Percentiles rank a stretch among this genome's conserved stretches.
phyloP scores from a whole-genome alignment of 257 asterid species.

The Thymus mandschuricus region DNA sequence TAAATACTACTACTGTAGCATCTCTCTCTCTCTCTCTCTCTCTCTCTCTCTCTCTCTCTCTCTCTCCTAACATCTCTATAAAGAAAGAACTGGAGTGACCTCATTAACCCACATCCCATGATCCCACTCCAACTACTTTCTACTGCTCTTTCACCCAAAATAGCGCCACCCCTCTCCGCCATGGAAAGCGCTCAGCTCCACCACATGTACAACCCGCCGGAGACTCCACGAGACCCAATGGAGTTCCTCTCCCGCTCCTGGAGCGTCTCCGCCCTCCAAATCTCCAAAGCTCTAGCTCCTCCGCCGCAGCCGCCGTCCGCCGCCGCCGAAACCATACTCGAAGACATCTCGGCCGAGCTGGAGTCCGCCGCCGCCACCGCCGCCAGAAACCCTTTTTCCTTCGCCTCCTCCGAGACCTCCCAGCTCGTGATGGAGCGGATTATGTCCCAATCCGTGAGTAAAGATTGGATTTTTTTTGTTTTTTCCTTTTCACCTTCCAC shows the following conservation, averaged over 20 bases:
- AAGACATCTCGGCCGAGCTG: constrained; percentile 60
- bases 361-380: constrained; percentile 45
- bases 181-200: constrained; percentile 57
- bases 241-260: constrained; percentile 94
- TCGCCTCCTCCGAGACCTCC: constrained; percentile 83
- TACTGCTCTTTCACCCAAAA: background rate
- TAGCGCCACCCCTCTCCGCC: background rate
- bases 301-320: constrained; percentile 36
- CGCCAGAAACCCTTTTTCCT: constrained; percentile 87
- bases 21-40: constrained; percentile 13
- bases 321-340: constrained; percentile 54
- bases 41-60: constrained; percentile 18
- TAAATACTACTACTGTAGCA: background rate
- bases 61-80: constrained; percentile 30
- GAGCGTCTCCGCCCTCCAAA: constrained; percentile 78
- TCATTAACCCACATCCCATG: constrained; percentile 19
- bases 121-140: constrained; percentile 2
- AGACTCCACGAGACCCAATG: constrained; percentile 89
- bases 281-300: constrained; percentile 69
- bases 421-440: constrained; percentile 95
- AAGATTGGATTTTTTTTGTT: background rate
- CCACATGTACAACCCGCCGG: constrained; percentile 68
- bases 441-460: constrained; percentile 96
- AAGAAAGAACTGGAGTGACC: constrained; percentile 24
- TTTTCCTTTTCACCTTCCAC: background rate